phyloP scores from a whole-genome alignment of 2,329 filamentous ascomycete genomes.

The Colletotrichum tofieldiae region DNA sequence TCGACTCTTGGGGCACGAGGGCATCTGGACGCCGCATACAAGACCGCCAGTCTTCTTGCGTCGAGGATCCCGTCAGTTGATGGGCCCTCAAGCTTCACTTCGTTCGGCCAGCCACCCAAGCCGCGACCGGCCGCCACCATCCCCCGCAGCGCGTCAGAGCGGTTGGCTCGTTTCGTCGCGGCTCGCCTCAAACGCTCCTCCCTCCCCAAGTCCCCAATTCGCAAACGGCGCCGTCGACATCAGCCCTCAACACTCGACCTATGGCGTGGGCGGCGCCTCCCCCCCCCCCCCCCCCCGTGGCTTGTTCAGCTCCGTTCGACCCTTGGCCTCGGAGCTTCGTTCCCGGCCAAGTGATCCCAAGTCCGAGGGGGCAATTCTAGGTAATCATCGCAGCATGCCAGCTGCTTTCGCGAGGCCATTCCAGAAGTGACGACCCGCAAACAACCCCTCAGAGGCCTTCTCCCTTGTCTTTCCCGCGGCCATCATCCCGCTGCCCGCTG shows the following conservation, averaged over 20 bases:
- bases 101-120: slow-evolving; percentile 8
- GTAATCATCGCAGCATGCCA: slow-evolving; percentile 25
- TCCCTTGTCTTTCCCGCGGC: neutral
- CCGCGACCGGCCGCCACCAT: neutral
- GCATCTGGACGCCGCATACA: neutral
- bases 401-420: slow-evolving; percentile 15
- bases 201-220: slow-evolving; percentile 17
- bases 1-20: neutral
- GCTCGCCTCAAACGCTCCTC: slow-evolving; percentile 25
- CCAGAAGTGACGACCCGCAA: neutral
- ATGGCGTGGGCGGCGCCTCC: slow-evolving; percentile 17
- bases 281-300: too few species aligned
- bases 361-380: neutral
- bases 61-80: neutral
- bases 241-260: neutral
- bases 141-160: slow-evolving; percentile 24
- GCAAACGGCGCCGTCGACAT: slow-evolving; percentile 34
- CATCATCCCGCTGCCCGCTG: neutral
- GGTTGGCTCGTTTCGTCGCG: slow-evolving; percentile 26
- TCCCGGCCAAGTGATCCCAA: neutral
- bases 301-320: slow-evolving; percentile 10
- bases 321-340: neutral
- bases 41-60: neutral
- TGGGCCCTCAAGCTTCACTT: neutral
- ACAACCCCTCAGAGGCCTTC: neutral